Percentiles rank a stretch among this genome's conserved stretches.
phyloP scores from a whole-genome alignment of 805 yeast genomes.

The Candida nanaspora region DNA sequence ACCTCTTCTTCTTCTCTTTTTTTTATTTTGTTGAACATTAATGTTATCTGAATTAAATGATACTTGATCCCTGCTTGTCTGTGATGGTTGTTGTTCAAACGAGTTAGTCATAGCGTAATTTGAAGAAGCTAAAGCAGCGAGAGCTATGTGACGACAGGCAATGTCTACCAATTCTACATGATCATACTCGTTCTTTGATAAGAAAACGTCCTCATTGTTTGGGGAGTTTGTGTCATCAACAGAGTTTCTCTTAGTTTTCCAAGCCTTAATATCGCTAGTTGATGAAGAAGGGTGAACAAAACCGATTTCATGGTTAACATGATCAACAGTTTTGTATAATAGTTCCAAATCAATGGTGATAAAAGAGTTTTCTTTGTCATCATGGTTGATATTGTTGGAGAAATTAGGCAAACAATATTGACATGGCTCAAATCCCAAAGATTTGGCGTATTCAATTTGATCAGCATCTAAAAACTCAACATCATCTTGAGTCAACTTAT shows the following conservation, averaged over 20 bases:
- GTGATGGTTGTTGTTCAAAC: slow-evolving; percentile 1
- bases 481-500: slow-evolving; percentile 34
- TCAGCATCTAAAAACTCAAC: slow-evolving; percentile 33
- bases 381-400: slow-evolving; percentile 1
- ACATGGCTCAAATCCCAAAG: slow-evolving; percentile 44
- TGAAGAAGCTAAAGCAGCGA: slow-evolving; percentile 48
- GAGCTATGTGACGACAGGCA: slow-evolving; percentile 78
- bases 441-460: slow-evolving; percentile 33
- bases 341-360: slow-evolving; percentile 41
- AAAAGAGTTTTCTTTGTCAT: slow-evolving; percentile 13
- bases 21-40: slow-evolving; percentile 15
- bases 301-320: slow-evolving; percentile 51
- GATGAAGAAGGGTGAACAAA: slow-evolving; percentile 37
- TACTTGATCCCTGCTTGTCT: too few relatives aligned
- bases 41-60: too few relatives aligned
- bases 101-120: too few relatives aligned
- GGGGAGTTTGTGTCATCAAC: slow-evolving; percentile 14
- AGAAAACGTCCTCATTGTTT: too few relatives aligned
- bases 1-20: slow-evolving; percentile 54
- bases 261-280: slow-evolving; percentile 4
- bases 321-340: slow-evolving; percentile 41
- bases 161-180: slow-evolving; percentile 64
- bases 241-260: not conserved
- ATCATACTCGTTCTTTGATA: slow-evolving; percentile 59
- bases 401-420: slow-evolving; percentile 44